Conservation (phyloP, 2,329 filamentous ascomycete species). For the Claviceps citrina region DNA sequence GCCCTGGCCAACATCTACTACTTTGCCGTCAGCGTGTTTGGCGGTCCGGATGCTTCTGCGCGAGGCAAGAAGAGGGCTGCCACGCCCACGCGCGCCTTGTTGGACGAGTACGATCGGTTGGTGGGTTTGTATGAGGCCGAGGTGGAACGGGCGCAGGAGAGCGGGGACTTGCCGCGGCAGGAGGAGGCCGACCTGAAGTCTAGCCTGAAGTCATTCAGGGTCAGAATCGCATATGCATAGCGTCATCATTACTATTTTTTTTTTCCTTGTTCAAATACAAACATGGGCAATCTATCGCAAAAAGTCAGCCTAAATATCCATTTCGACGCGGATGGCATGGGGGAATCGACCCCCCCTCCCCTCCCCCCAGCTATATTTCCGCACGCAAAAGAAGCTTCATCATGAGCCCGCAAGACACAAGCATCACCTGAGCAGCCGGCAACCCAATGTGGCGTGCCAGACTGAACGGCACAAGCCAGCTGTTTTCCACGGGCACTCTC, state of each 20-base stretch:
- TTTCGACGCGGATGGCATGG: no score
- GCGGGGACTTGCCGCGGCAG: neutral
- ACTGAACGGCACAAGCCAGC: conserved; percentile 2
- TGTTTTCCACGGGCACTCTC: neutral
- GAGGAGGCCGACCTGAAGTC: neutral
- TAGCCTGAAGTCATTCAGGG: neutral
- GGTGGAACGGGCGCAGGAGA: neutral
- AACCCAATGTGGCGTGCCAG: neutral
- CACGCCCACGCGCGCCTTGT: no score
- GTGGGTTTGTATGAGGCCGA: neutral
- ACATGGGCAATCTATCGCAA: no score
- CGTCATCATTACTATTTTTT: no score
- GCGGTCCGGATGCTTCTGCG: neutral
- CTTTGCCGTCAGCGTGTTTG: neutral
- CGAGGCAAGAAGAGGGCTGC: no score
- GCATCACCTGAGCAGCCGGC: neutral
- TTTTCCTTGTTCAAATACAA: no score
- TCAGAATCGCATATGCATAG: no score
- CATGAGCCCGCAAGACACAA: neutral
- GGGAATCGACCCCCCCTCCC: no score
- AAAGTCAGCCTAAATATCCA: no score
- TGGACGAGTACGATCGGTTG: neutral
- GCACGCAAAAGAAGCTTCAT: neutral
- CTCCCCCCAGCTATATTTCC: neutral
- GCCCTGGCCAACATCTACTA: neutral